These are phyloP conservation scores for Sclerotinia trifoliorum DNA, from an alignment of 2,329 filamentous ascomycete species.

Conservation along the genomic window DNA sequence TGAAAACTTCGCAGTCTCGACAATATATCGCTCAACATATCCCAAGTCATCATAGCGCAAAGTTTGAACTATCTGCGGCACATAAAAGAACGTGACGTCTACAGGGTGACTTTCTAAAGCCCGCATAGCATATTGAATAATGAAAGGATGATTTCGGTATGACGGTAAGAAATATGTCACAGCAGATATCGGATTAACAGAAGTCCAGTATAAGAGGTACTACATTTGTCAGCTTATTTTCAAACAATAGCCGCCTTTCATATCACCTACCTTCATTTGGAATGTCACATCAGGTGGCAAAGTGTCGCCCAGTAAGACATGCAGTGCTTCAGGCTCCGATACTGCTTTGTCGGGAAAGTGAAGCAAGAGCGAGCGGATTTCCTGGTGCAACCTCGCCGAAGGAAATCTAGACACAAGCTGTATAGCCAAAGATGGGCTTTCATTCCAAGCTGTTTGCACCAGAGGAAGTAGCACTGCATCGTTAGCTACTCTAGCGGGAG, in stretches of 20 bases:
- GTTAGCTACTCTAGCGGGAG: slow-evolving; percentile 44
- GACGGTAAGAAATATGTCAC: slow-evolving; percentile 90
- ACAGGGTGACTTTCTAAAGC: slow-evolving; percentile 90
- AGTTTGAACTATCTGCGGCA: slow-evolving; percentile 95
- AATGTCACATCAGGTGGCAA: slow-evolving; percentile 77
- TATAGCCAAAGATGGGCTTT: slow-evolving; percentile 82
- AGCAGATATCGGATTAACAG: slow-evolving; percentile 89
- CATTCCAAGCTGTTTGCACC: slow-evolving; percentile 80
- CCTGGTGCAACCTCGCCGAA: slow-evolving; percentile 67
- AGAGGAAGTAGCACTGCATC: slow-evolving; percentile 50
- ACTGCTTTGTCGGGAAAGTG: slow-evolving; percentile 82
- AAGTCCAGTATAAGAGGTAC: slow-evolving; percentile 90
- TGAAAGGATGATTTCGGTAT: slow-evolving; percentile 86
- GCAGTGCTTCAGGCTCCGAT: slow-evolving; percentile 75
- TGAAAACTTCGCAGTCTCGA: slow-evolving; percentile 97
- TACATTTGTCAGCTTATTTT: slow-evolving; percentile 43
- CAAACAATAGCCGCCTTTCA: background rate
- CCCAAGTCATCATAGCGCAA: slow-evolving; percentile 89
- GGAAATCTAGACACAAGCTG: slow-evolving; percentile 79
- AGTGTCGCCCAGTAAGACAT: slow-evolving; percentile 73
- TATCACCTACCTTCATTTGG: slow-evolving; percentile 73
- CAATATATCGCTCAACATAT: slow-evolving; percentile 93
- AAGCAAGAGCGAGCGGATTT: slow-evolving; percentile 77
- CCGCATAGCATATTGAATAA: slow-evolving; percentile 96
- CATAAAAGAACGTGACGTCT: slow-evolving; percentile 98